A percentile compares a stretch with the other conserved stretches of the same genome.
Conservation (phyloP, 495 filamentous ascomycete species). For the Venustampulla echinocandica region DNA sequence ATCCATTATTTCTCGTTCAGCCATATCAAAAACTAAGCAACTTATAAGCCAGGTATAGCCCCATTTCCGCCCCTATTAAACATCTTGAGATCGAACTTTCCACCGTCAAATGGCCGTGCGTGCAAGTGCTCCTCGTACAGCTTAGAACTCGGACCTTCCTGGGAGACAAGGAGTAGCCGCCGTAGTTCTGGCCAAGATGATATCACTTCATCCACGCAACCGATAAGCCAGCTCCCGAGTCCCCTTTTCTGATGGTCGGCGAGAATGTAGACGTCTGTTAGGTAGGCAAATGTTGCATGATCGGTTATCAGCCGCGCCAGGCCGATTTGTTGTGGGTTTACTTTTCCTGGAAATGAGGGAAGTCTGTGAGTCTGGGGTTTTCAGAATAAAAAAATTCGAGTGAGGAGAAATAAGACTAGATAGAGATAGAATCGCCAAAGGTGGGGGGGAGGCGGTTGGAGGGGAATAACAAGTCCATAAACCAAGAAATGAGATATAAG, state of each 20-base stretch:
- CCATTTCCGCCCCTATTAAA: slow-evolving; percentile 16
- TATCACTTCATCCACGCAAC: slow-evolving; percentile 47
- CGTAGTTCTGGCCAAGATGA: slow-evolving; percentile 47
- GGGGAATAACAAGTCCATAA: no score
- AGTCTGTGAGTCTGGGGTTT: neutral
- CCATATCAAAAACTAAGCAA: neutral
- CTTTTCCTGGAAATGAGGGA: neutral
- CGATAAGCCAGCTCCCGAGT: slow-evolving; percentile 53
- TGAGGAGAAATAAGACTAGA: no score
- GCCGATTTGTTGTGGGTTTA: slow-evolving; percentile 35
- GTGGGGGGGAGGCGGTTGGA: neutral
- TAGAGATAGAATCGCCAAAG: no score
- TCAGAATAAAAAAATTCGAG: slow-evolving; percentile 3
- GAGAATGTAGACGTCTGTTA: slow-evolving; percentile 60
- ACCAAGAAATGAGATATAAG: no score
- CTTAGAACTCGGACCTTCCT: slow-evolving; percentile 22
- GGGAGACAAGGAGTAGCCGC: slow-evolving; percentile 46
- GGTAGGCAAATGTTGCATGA: slow-evolving; percentile 53
- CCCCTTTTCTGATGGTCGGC: slow-evolving; percentile 48
- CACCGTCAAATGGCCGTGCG: slow-evolving; percentile 32
- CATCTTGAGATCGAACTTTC: slow-evolving; percentile 19
- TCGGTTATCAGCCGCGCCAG: slow-evolving; percentile 59
- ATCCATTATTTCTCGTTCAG: neutral
- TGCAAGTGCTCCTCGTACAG: slow-evolving; percentile 42
- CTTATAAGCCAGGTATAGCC: neutral